Conservation (phyloP, 441 rosid species). For the Erodium trifolium region DNA sequence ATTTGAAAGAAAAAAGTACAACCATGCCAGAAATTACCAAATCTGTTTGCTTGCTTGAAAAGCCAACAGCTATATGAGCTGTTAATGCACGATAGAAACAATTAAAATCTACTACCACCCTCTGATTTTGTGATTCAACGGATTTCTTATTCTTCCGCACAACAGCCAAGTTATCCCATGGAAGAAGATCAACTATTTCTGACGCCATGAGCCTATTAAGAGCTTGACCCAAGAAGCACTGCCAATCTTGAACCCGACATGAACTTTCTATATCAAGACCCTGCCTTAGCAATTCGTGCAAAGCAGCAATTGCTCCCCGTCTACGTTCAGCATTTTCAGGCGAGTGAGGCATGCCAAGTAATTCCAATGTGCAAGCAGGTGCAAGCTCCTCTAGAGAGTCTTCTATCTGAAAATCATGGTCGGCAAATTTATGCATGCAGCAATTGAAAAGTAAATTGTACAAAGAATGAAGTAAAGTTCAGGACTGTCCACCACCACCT, state of each 20-base stretch:
- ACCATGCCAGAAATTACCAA: slow-evolving; percentile 39
- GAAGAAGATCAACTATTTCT: slow-evolving; percentile 82
- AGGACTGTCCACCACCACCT: not conserved
- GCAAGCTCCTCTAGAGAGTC: slow-evolving; percentile 96
- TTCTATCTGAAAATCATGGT: slow-evolving; percentile 48
- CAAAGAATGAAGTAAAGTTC: not conserved
- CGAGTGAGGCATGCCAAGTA: slow-evolving; percentile 64
- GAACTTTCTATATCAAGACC: slow-evolving; percentile 84
- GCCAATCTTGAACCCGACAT: slow-evolving; percentile 85
- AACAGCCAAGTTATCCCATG: slow-evolving; percentile 70
- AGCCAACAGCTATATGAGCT: slow-evolving; percentile 86
- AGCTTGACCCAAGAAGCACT: slow-evolving; percentile 68
- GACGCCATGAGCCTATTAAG: slow-evolving; percentile 62
- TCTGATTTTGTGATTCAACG: slow-evolving; percentile 85
- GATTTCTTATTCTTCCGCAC: slow-evolving; percentile 80
- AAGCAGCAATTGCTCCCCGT: slow-evolving; percentile 79
- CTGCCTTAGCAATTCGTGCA: slow-evolving; percentile 77
- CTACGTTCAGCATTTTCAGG: slow-evolving; percentile 82
- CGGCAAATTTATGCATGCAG: slow-evolving; percentile 17
- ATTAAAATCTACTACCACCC: slow-evolving; percentile 66
- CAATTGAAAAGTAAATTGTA: slow-evolving; percentile 3
- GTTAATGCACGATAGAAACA: slow-evolving; percentile 63
- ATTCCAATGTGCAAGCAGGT: slow-evolving; percentile 92
- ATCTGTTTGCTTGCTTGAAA: slow-evolving; percentile 65
- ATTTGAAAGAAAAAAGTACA: not conserved